Evolutionary conservation across 805 yeast genomes (phyloP), one percentile per base, ranked within the genome.

Genomic region (Saturnispora bothae): DNA sequence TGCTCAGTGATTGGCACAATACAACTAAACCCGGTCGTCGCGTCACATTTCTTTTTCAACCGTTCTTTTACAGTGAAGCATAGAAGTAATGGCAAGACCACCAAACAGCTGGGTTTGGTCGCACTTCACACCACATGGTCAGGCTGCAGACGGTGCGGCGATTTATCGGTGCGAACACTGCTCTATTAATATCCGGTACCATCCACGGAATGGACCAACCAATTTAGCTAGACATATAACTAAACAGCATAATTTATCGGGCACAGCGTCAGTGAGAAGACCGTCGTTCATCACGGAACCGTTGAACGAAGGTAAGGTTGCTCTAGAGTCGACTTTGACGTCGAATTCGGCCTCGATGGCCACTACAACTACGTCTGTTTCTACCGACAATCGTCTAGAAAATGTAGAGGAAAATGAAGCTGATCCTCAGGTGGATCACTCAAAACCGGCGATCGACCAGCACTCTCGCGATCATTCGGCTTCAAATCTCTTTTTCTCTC

Each of bases 81-180:
- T 19, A 17, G 7, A 10, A 18, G 15, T 5, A 18, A 58, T 58
- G 62, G 60, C 63, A 10, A 48, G 63, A 39, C 61, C 62, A 8
- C 59, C 60, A 33, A 54, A 54, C 40, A 48, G 54, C 29, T 58
- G 62, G 62, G 61, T 58, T 4, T 57, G 62, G 61, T 55, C 54
- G 33, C 59, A 57, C 34, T 58, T 48, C 26, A 41, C 43, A 6
- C 35, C 39, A 4, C 60, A 56, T 6, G 52, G 51, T 9, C 23
- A 27, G 4, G 23, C 40, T 9, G 18, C 40, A 15, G 28, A 21
- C 16, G 40, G 40, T 7, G 31, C 29, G 3, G 35, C 35, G 9
- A 31, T 37, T n/a, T 37, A 37, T 20, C 28, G 27, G 38, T 58
- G 63, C 39, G 38, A 48, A 17, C 44, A 48, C 23, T 58, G 63